phyloP scores from a whole-genome alignment of 768 basidiomycete species.

The Psilocybe cyanescens region DNA sequence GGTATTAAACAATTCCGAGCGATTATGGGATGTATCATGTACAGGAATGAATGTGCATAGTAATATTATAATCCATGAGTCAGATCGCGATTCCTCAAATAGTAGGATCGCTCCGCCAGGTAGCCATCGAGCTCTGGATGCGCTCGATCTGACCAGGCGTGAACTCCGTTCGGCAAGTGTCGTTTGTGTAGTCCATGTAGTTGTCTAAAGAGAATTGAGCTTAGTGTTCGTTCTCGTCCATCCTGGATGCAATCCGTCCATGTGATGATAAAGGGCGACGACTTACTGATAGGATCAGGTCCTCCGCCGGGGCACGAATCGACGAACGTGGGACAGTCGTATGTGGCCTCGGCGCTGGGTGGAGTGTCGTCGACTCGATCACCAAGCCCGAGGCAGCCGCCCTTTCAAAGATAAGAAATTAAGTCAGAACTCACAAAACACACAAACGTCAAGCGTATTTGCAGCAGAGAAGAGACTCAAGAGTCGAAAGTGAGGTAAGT shows the following conservation, averaged over 20 bases:
- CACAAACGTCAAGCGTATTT: too few relatives aligned
- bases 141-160: slow-evolving; percentile 29
- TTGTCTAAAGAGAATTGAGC: slow-evolving; percentile 27
- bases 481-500: not conserved
- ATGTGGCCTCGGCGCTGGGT: slow-evolving; percentile 26
- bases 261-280: not conserved
- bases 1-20: too few relatives aligned
- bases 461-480: not conserved
- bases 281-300: slow-evolving; percentile 37
- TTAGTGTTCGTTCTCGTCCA: too few relatives aligned
- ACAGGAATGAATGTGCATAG: too few relatives aligned
- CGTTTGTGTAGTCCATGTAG: slow-evolving; percentile 38
- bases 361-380: slow-evolving; percentile 33
- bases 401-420: not conserved
- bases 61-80: too few relatives aligned
- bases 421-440: too few relatives aligned
- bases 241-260: not conserved
- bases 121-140: not conserved
- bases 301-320: slow-evolving; percentile 30
- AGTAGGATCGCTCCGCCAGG: not conserved
- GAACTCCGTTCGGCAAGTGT: slow-evolving; percentile 33
- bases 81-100: not conserved
- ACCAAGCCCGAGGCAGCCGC: slow-evolving; percentile 23
- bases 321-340: slow-evolving; percentile 31
- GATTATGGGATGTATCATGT: too few relatives aligned